Conservation (phyloP, 805 yeast species). For the Clavispora fructus region DNA sequence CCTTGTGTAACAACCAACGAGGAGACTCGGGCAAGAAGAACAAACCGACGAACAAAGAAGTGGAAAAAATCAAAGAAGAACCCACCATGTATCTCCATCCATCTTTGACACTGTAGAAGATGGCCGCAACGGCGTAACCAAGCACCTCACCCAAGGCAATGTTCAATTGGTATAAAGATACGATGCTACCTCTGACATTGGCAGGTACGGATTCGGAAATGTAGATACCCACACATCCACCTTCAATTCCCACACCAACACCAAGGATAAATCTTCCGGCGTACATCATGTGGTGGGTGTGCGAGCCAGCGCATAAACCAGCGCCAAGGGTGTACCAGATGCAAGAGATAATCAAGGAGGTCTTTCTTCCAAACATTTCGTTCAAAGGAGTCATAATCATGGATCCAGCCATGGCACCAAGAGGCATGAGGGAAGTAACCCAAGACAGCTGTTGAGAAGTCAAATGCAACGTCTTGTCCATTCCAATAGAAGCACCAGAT, state of each 20-base stretch:
- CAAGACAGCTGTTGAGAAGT: constrained; percentile 43
- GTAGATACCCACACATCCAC: constrained; percentile 60
- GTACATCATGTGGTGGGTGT: constrained; percentile 38
- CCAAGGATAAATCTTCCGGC: constrained; percentile 55
- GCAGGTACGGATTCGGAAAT: constrained; percentile 60
- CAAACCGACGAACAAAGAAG: constrained; percentile 45
- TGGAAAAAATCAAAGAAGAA: constrained; percentile 54
- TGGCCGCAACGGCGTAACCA: constrained; percentile 61
- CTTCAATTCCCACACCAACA: constrained; percentile 61
- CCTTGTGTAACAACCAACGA: constrained; percentile 51
- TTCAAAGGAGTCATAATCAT: constrained; percentile 54
- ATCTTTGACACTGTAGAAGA: constrained; percentile 49
- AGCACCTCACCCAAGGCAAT: constrained; percentile 64
- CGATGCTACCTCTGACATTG: constrained; percentile 53
- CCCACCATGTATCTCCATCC: constrained; percentile 69
- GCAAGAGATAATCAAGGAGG: constrained; percentile 52
- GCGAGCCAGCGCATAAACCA: constrained; percentile 45
- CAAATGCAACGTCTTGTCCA: constrained; percentile 39
- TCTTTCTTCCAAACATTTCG: constrained; percentile 51
- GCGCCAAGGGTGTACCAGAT: constrained; percentile 59
- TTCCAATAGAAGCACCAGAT: constrained; percentile 55
- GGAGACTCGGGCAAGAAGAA: constrained; percentile 59
- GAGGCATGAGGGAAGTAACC: constrained; percentile 58
- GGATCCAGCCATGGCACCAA: constrained; percentile 64
- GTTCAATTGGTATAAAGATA: constrained; percentile 58